A percentile compares a stretch with the other conserved stretches of the same genome.
Evolutionary conservation across 2,329 filamentous ascomycete species (phyloP).

Genomic region (Hypoxylon sp.): DNA sequence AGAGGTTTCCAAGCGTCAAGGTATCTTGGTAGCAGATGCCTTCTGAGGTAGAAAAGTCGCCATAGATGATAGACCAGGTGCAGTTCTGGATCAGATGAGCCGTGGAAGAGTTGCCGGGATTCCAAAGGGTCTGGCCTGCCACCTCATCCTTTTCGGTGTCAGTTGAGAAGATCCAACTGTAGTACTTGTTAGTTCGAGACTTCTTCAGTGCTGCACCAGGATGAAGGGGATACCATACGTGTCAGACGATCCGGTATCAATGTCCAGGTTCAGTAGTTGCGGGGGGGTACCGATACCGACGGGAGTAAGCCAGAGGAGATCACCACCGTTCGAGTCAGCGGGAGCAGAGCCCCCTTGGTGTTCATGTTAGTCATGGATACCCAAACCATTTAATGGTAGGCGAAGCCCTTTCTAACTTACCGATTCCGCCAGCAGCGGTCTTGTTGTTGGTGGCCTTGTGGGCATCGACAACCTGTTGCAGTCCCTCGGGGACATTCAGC

Average conservation of each 20-base stretch:
- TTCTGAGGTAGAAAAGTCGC: conserved; percentile 50
- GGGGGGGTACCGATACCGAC: conserved; percentile 57
- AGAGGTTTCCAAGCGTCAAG: conserved; percentile 55
- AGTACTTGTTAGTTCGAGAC: conserved; percentile 34
- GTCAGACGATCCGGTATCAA: conserved; percentile 64
- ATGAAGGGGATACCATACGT: conserved; percentile 61
- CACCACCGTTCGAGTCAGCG: conserved; percentile 50
- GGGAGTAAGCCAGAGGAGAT: conserved; percentile 55
- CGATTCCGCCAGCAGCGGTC: conserved; percentile 25
- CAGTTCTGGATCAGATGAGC: conserved; percentile 52
- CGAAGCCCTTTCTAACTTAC: conserved; percentile 11
- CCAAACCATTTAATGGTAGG: background rate
- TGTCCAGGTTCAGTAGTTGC: conserved; percentile 56
- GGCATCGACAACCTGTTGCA: conserved; percentile 41
- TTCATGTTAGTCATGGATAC: conserved; percentile 24
- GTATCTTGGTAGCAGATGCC: conserved; percentile 62
- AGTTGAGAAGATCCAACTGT: conserved; percentile 63
- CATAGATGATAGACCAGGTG: conserved; percentile 59
- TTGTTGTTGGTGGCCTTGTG: conserved; percentile 28
- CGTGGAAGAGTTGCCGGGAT: conserved; percentile 55
- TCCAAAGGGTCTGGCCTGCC: conserved; percentile 53
- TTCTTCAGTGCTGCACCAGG: conserved; percentile 9
- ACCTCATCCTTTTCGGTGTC: conserved; percentile 57
- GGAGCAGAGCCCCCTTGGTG: conserved; percentile 46
- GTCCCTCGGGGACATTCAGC: conserved; percentile 41